phyloP scores from a whole-genome alignment of 1,284 basidiomycete genomes.

The Cutaneotrichosporon daszewskae region DNA sequence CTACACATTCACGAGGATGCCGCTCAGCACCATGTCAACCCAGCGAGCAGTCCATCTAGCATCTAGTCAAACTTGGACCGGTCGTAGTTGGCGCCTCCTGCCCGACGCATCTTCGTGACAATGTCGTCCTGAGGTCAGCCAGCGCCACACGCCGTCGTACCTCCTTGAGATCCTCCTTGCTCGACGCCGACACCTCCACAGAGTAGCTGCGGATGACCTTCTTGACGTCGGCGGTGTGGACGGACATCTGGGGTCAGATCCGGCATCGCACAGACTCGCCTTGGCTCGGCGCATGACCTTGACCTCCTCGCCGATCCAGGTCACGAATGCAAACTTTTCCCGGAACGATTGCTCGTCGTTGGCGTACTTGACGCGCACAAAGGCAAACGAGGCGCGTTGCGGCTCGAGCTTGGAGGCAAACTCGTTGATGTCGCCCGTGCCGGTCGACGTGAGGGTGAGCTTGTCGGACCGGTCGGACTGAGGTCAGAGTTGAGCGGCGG shows the following conservation, averaged over 20 bases:
- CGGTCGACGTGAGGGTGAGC: constrained; percentile 67
- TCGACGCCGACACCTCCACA: constrained; percentile 75
- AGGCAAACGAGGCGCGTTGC: constrained; percentile 70
- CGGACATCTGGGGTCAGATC: constrained; percentile 62
- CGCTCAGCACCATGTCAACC: no score
- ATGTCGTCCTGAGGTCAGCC: constrained; percentile 29
- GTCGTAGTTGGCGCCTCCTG: constrained; percentile 47
- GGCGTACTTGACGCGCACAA: constrained; percentile 72
- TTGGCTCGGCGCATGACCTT: constrained; percentile 87
- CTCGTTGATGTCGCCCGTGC: constrained; percentile 69
- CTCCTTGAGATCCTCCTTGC: constrained; percentile 74
- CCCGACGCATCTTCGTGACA: constrained; percentile 34
- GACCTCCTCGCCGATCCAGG: constrained; percentile 79
- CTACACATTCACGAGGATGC: no score
- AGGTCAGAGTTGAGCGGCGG: constrained; percentile 7
- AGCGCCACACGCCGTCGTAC: constrained; percentile 28
- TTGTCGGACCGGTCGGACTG: constrained; percentile 78
- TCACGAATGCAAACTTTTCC: constrained; percentile 83
- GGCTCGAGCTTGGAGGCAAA: constrained; percentile 68
- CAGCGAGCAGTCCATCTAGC: no score
- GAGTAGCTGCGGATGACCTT: constrained; percentile 68
- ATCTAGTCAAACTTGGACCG: constrained; percentile 44
- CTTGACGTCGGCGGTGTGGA: constrained; percentile 81
- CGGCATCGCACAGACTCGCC: constrained; percentile 50
- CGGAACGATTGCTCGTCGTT: constrained; percentile 67